These are phyloP conservation scores for Phytophthora sp. DNA, from an alignment of 352 stramenopile genomes.

Conservation along the genomic window DNA sequence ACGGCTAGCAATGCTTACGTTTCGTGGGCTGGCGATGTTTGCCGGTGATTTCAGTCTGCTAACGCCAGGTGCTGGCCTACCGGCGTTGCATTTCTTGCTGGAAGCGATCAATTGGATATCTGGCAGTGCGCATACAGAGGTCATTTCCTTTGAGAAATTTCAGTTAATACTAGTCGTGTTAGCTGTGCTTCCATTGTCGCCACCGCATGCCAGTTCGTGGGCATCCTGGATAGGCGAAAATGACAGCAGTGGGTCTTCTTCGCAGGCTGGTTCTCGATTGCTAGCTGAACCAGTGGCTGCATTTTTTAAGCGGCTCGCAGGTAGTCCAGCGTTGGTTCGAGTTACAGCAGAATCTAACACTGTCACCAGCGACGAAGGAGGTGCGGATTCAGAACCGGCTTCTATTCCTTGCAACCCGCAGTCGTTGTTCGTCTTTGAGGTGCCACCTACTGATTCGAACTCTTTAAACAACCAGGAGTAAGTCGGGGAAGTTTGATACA, in stretches of 20 bases:
- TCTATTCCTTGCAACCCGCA: slow-evolving; percentile 3
- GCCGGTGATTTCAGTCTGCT: slow-evolving; percentile 57
- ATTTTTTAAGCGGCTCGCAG: slow-evolving; percentile 36
- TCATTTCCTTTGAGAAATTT: slow-evolving; percentile 79
- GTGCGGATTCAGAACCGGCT: slow-evolving; percentile 1
- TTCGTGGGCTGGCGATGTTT: slow-evolving; percentile 53
- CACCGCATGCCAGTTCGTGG: slow-evolving; percentile 6
- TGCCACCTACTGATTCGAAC: neutral
- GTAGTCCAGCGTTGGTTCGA: slow-evolving; percentile 34
- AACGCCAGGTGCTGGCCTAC: slow-evolving; percentile 20
- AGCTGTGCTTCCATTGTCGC: slow-evolving; percentile 32
- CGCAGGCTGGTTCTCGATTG: slow-evolving; percentile 1
- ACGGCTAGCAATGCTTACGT: slow-evolving; percentile 64
- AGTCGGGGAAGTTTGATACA: neutral
- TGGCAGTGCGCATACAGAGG: slow-evolving; percentile 62
- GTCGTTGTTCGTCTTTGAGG: slow-evolving; percentile 15
- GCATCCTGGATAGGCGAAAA: slow-evolving; percentile 13
- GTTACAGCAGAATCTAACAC: slow-evolving; percentile 25
- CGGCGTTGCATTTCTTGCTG: slow-evolving; percentile 55
- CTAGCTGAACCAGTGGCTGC: slow-evolving; percentile 22
- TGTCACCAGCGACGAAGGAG: slow-evolving; percentile 7
- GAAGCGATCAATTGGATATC: slow-evolving; percentile 74
- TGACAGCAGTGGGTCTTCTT: neutral
- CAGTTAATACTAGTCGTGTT: slow-evolving; percentile 51
- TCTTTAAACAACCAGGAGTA: slow-evolving; percentile 18